A percentile compares a stretch with the other conserved stretches of the same genome.
Evolutionary conservation across 441 rosid species (phyloP).

Genomic region (Gossypium gossypioides): DNA sequence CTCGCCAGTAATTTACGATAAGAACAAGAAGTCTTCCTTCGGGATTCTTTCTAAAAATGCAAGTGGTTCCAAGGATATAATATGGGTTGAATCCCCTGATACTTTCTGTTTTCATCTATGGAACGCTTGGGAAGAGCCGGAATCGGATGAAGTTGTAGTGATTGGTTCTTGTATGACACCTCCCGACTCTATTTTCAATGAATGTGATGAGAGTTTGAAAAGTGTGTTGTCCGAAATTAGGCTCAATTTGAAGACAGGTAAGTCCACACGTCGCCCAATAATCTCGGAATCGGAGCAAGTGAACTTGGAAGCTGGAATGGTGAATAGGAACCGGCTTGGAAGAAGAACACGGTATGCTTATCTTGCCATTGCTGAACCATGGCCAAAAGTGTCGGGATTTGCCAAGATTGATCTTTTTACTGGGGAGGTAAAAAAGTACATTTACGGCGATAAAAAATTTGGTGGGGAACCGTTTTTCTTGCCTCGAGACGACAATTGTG

Average conservation of each 20-base stretch:
- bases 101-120: constrained; percentile 68
- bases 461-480: constrained; percentile 73
- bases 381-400: constrained; percentile 71
- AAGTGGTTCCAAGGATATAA: constrained; percentile 28
- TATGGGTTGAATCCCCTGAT: constrained; percentile 63
- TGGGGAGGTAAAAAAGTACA: constrained; percentile 41
- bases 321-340: constrained; percentile 54
- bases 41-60: constrained; percentile 52
- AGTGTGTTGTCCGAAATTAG: constrained; percentile 53
- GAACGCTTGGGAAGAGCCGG: constrained; percentile 78
- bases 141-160: constrained; percentile 54
- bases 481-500: constrained; percentile 28
- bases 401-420: constrained; percentile 61
- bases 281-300: constrained; percentile 34
- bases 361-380: constrained; percentile 66
- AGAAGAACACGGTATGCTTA: constrained; percentile 53
- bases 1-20: constrained; percentile 60
- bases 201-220: constrained; percentile 43
- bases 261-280: constrained; percentile 45
- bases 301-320: constrained; percentile 74
- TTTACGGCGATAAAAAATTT: constrained; percentile 41
- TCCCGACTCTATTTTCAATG: constrained; percentile 69
- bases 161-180: constrained; percentile 80
- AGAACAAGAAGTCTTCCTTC: constrained; percentile 39
- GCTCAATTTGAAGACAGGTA: constrained; percentile 48